phyloP scores from a whole-genome alignment of 257 asterid species.

The Perilla frutescens region DNA sequence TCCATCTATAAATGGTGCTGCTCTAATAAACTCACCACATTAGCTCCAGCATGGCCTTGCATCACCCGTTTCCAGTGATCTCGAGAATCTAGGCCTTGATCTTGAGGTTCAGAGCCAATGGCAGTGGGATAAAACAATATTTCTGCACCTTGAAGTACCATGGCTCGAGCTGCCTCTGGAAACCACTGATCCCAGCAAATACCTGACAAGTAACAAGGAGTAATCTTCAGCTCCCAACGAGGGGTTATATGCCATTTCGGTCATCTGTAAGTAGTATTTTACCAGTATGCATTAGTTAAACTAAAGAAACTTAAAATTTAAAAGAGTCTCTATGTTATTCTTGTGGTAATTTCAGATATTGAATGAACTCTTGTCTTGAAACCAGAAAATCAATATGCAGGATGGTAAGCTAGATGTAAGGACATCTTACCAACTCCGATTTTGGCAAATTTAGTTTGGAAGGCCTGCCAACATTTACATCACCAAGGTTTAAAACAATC shows the following conservation, averaged over 20 bases:
- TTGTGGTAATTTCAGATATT: constrained; percentile 20
- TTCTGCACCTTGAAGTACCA: constrained; percentile 99
- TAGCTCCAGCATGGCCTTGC: constrained; percentile 99
- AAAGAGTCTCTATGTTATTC: not conserved
- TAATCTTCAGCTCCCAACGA: constrained; percentile 13
- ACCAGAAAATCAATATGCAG: constrained; percentile 1
- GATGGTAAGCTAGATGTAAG: constrained; percentile 9
- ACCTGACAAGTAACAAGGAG: constrained; percentile 48
- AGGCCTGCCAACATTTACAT: constrained; percentile 63
- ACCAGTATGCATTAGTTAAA: not conserved
- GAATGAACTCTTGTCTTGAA: constrained; percentile 9
- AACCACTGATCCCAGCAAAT: constrained; percentile 99
- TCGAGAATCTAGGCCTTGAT: constrained; percentile 86
- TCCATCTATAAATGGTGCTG: not conserved
- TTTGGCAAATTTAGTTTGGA: constrained; percentile 88
- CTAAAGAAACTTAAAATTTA: not conserved
- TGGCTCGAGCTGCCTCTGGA: constrained; percentile 98
- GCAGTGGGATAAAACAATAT: constrained; percentile 95
- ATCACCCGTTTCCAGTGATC: constrained; percentile 98
- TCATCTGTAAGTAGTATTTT: not conserved
- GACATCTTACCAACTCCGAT: constrained; percentile 86
- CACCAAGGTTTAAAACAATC: constrained; percentile 27
- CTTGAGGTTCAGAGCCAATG: constrained; percentile 99
- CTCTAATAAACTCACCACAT: constrained; percentile 60
- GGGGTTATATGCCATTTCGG: not conserved